Base-by-base conservation (phyloP, 495 filamentous ascomycete species). In the Aspergillus heteromorphus region DNA sequence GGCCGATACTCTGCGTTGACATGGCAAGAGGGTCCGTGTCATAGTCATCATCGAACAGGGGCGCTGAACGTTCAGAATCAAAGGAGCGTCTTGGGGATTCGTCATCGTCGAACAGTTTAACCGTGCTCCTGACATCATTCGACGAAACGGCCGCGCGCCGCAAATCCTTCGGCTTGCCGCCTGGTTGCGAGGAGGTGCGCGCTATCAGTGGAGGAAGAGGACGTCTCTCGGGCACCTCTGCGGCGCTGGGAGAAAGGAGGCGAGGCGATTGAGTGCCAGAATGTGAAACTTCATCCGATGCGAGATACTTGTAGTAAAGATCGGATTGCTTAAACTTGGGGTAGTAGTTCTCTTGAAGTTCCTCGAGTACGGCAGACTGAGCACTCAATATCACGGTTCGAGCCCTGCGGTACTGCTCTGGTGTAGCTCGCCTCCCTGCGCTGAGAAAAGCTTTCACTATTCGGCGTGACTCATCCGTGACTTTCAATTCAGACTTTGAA, bases 271-370 rank as follows among this genome's bases (percentile, higher is more conserved):
- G 62, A n/a, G 60, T 30, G 20, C 40, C 34, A 34, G 65, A 72
- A 48, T 76, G 75, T 0, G 87, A 81, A 19, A 82, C 81, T 61
- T 97, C 91, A 58, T 96, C 91, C 1, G 92, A 89, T 9, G 93
- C 88, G 4, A 97, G 76, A 59, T 89, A 96, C 61, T 99, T 97
- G 77, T 90, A 97, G 66, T 89, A 99, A 0, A 97, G 65, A 62
- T 97, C 91, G 0, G 91, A 96, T 47, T 85, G 86, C 60, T 89
- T 93, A 69, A 99, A 99, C 40, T 84, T 86, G 17, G 85, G 83
- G 55, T 92, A 92, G 62, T 95, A 81, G 30, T 74, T 82, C 29
- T 79, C 80, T 53, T 91, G 83, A 82, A 99, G 86, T 51, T 87
- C 84, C 57, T 95, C 88, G 25, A 96, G 77, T 0, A 91, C 86